Evolutionary conservation across 1,284 basidiomycete genomes (phyloP).

Genomic region (Fereydounia khargensis): DNA sequence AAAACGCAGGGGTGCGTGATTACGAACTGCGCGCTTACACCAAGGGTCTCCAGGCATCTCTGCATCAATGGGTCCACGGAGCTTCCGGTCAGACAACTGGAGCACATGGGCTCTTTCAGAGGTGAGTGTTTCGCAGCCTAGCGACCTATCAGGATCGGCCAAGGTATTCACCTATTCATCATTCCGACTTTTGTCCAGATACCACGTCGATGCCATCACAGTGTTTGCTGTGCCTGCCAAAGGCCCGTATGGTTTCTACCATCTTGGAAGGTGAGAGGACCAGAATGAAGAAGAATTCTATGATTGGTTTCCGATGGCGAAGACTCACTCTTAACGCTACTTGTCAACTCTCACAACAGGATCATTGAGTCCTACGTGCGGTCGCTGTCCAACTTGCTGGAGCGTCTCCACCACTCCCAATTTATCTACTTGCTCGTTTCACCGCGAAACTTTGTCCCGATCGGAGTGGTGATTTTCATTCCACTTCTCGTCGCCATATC

Average conservation of each 20-base stretch:
- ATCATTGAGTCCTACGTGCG: constrained; percentile 41
- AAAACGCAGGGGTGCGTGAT: no score
- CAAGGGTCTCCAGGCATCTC: background rate
- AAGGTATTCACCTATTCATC: no score
- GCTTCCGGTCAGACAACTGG: constrained; percentile 71
- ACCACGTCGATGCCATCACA: constrained; percentile 90
- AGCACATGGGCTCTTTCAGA: constrained; percentile 66
- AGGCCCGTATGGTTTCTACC: constrained; percentile 92
- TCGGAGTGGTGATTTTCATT: constrained; percentile 40
- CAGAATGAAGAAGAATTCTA: background rate
- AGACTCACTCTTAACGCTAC: background rate
- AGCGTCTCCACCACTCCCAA: constrained; percentile 55
- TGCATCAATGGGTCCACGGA: constrained; percentile 69
- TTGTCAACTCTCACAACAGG: constrained; percentile 1
- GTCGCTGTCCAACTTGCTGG: constrained; percentile 53
- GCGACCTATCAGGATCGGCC: no score
- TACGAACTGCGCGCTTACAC: no score
- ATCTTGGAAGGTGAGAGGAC: constrained; percentile 74
- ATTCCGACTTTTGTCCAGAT: no score
- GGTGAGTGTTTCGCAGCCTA: no score
- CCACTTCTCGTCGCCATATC: constrained; percentile 43
- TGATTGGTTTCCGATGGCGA: background rate
- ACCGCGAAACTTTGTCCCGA: constrained; percentile 40
- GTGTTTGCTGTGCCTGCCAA: constrained; percentile 80
- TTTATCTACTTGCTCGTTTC: constrained; percentile 53